These are phyloP conservation scores for Pseudogymnoascus sp. DNA, from an alignment of 2,329 filamentous ascomycete species.

Conservation along the genomic window DNA sequence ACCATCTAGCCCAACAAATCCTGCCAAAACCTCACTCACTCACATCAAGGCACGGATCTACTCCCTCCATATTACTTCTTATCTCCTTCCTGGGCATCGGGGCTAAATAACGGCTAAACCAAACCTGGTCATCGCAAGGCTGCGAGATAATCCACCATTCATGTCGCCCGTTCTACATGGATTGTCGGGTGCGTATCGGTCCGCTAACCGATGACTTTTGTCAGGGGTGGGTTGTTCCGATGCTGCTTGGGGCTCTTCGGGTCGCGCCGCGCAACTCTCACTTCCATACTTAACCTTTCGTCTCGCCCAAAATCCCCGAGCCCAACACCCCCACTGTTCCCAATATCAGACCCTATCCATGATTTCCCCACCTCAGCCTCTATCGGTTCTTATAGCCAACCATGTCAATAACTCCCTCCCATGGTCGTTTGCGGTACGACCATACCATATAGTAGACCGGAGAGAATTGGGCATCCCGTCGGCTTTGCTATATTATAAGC, in stretches of 20 bases:
- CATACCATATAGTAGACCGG: background rate
- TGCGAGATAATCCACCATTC: slow-evolving; percentile 1
- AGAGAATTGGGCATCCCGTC: background rate
- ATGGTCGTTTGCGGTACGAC: background rate
- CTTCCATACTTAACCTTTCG: background rate
- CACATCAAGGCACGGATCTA: background rate
- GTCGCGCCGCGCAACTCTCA: too few species aligned
- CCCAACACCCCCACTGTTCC: background rate
- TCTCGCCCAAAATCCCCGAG: background rate
- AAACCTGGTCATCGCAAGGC: background rate
- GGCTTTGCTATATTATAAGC: background rate
- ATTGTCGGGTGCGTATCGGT: background rate
- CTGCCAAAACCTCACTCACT: background rate
- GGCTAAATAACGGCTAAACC: background rate
- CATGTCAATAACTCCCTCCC: too few species aligned
- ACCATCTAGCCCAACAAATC: background rate
- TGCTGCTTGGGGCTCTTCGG: background rate
- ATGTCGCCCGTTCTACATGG: background rate
- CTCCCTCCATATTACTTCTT: background rate
- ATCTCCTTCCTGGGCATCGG: background rate
- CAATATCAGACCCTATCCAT: background rate
- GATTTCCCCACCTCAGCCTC: too few species aligned
- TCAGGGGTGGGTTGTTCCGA: background rate
- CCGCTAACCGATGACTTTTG: background rate
- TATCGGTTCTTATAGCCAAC: too few species aligned